These are phyloP conservation scores for Durotheca rogersii DNA, from an alignment of 495 filamentous ascomycete genomes.

Conservation along the genomic window DNA sequence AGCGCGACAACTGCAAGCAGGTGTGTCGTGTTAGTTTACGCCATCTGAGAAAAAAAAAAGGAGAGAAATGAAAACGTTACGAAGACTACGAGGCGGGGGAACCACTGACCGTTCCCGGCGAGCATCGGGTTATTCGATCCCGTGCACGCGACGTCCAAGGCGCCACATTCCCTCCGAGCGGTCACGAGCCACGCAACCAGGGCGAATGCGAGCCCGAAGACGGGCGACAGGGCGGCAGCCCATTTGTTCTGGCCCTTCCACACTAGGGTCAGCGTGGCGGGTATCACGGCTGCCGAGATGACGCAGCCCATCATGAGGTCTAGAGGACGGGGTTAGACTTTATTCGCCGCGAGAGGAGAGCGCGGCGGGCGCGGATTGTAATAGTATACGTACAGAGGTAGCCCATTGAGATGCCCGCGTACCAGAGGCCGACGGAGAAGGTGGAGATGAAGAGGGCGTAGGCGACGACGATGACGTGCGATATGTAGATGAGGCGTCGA, in stretches of 20 bases:
- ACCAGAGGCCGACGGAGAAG: constrained; percentile 81
- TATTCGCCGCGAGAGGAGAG: too few relatives aligned
- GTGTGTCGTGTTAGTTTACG: not conserved
- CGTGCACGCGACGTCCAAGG: constrained; percentile 71
- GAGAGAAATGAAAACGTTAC: too few relatives aligned
- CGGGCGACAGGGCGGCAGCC: constrained; percentile 72
- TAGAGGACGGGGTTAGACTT: constrained; percentile 35
- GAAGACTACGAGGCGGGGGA: too few relatives aligned
- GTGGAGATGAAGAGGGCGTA: constrained; percentile 84
- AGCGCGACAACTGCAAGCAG: constrained; percentile 59
- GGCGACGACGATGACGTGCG: constrained; percentile 70
- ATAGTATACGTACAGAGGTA: constrained; percentile 52
- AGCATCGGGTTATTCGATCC: constrained; percentile 88
- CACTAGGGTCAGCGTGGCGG: constrained; percentile 75
- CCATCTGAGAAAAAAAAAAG: too few relatives aligned
- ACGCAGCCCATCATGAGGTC: constrained; percentile 89
- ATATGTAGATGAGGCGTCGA: constrained; percentile 80
- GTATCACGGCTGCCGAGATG: constrained; percentile 81
- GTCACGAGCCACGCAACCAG: constrained; percentile 91
- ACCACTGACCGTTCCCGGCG: constrained; percentile 64
- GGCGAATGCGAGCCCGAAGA: constrained; percentile 72
- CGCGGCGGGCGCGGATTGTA: too few relatives aligned
- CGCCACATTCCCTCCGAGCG: constrained; percentile 72
- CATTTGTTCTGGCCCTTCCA: constrained; percentile 85
- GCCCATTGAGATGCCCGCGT: constrained; percentile 57